Evolutionary conservation across 768 basidiomycete species (phyloP), one percentile per base, ranked within the genome.

Genomic region (Lyophyllum atratum): DNA sequence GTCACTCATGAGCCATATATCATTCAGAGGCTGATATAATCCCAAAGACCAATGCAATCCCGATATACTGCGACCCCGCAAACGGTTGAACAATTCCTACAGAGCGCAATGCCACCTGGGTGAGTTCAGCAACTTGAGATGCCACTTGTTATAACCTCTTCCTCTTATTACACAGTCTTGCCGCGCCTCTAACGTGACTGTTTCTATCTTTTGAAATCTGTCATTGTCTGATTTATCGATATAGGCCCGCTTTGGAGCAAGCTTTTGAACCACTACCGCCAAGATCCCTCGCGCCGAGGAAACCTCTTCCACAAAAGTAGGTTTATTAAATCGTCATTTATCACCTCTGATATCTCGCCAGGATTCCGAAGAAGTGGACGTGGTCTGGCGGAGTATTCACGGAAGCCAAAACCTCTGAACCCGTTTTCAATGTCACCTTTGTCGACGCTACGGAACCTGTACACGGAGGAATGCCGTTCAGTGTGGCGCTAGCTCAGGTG

Each of bases 351-450:
- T 37, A 5, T 39, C 22, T 37, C 49, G 40, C 1, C 54, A 88
- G 86, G 59, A 81, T 84, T 39, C 74, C 74, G 21, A 84, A 83
- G 65, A 81, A 81, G 52, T 90, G 83, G 83, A 84, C 76, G 59
- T 90, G 89, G 89, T 71, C 76, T 34, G 88, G 87, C 22, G 71
- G 80, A 21, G 71, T 89, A 26, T 75, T 77, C 52, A 73, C 81
- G 21, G 73, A 72, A 12, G 68, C 67, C 4, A 72, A 71, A 21
- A 68, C 70, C 22, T 67, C 74, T 25, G 76, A 84, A 53, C 69
- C 69, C 7, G 61, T 86, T 0, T 86, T 86, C 70, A 72, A 80
- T 33, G 76, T 83, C 28, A 67, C 65, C 2, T 69, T 90, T 43
- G 68, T 71, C 49, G 82, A 86, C 34, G 65, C 76, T 3, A 74